Evolutionary conservation across 2,329 filamentous ascomycete species (phyloP).

Genomic region (Colletotrichum sp.): DNA sequence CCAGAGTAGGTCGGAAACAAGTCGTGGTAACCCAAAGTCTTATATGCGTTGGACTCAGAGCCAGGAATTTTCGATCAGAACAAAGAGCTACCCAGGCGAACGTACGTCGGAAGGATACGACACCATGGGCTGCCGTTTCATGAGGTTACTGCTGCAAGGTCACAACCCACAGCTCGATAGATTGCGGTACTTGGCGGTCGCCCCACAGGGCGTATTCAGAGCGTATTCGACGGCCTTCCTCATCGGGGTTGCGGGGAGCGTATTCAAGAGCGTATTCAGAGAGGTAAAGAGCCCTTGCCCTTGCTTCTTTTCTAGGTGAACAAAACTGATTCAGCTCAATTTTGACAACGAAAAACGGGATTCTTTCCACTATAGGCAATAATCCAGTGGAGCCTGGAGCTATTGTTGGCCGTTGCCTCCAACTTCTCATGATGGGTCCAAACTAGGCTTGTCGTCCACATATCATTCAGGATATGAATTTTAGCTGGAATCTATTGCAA

Average conservation of each 20-base stretch:
- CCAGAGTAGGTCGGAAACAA: background rate
- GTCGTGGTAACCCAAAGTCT: background rate
- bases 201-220: background rate
- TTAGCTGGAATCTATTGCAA: too few species aligned
- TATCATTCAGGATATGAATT: too few species aligned
- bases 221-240: background rate
- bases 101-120: background rate
- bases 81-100: background rate
- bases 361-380: accelerated
- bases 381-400: background rate
- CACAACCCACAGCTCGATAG: background rate
- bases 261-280: background rate
- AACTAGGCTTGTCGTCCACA: background rate
- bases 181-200: background rate
- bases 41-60: background rate
- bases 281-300: background rate
- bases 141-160: background rate
- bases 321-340: too few species aligned
- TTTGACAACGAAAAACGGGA: background rate
- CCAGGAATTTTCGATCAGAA: background rate
- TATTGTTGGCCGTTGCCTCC: background rate
- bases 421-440: background rate
- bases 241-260: background rate
- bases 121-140: background rate
- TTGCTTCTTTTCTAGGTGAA: too few species aligned